phyloP scores from a whole-genome alignment of 768 basidiomycete species.

The Ramaria rubella region DNA sequence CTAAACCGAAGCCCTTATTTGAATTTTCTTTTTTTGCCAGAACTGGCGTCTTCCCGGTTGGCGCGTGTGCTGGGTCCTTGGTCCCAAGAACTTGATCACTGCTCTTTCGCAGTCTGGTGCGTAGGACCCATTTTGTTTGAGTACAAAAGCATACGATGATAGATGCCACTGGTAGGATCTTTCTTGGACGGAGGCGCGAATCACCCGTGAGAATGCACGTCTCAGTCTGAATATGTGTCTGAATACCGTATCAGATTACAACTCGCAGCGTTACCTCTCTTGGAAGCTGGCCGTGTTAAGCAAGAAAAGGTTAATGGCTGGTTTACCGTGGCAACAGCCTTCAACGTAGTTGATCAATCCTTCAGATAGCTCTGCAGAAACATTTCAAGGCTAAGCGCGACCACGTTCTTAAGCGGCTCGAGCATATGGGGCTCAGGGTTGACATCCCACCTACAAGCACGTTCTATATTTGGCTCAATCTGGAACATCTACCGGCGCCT shows the following conservation, averaged over 20 bases:
- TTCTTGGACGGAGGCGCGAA: conserved; percentile 95
- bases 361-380: conserved; percentile 69
- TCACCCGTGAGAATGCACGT: conserved; percentile 59
- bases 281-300: conserved; percentile 63
- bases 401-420: conserved; percentile 77
- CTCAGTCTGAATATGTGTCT: neutral
- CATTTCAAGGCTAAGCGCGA: conserved; percentile 92
- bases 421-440: conserved; percentile 71
- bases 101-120: conserved; percentile 85
- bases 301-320: conserved; percentile 51
- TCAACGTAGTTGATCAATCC: neutral
- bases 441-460: conserved; percentile 71
- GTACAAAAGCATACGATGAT: neutral
- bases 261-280: conserved; percentile 77
- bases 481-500: conserved; percentile 71
- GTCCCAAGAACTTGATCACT: conserved; percentile 80
- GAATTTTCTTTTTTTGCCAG: conserved; percentile 34
- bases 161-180: conserved; percentile 53
- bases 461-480: conserved; percentile 93
- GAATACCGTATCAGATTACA: conserved; percentile 51
- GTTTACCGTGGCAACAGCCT: neutral
- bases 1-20: neutral
- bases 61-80: conserved; percentile 91
- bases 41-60: conserved; percentile 95
- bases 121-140: conserved; percentile 13